Evolutionary conservation across 768 basidiomycete genomes (phyloP).

Genomic region (Agaricus subrufescens): DNA sequence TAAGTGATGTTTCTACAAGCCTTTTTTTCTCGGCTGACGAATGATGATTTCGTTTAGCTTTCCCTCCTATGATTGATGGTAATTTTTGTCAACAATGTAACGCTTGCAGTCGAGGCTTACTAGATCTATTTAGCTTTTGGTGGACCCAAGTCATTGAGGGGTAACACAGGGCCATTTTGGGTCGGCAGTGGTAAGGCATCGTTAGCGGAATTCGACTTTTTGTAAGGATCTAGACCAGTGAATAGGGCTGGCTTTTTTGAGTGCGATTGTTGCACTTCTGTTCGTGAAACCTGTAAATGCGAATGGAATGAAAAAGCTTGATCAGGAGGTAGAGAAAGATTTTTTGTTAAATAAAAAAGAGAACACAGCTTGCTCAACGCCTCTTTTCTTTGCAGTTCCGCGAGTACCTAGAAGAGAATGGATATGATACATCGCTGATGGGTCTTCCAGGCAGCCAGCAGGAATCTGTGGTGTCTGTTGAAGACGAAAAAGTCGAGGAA

Average conservation of each 20-base stretch:
- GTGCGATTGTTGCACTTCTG: conserved; percentile 67
- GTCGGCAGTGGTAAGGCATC: conserved; percentile 57
- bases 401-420: conserved; percentile 70
- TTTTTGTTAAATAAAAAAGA: no score
- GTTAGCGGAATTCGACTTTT: not conserved
- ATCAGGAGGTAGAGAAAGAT: conserved; percentile 50
- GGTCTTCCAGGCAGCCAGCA: conserved; percentile 37
- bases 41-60: conserved; percentile 35
- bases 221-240: not conserved
- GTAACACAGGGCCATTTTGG: conserved; percentile 87
- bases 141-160: conserved; percentile 42
- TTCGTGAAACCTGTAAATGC: conserved; percentile 70
- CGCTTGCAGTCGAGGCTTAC: not conserved
- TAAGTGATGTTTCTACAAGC: conserved; percentile 24
- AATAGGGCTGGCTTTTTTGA: conserved; percentile 68
- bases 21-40: not conserved
- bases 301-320: conserved; percentile 80
- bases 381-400: conserved; percentile 54
- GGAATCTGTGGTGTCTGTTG: conserved; percentile 19
- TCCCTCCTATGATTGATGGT: conserved; percentile 64
- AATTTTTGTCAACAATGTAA: not conserved
- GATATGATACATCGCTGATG: conserved; percentile 76
- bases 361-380: not conserved
- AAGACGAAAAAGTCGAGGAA: conserved; percentile 15
- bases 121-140: conserved; percentile 48